Base-by-base conservation (phyloP, 75 land plant genomes). In the Pinus taeda region DNA sequence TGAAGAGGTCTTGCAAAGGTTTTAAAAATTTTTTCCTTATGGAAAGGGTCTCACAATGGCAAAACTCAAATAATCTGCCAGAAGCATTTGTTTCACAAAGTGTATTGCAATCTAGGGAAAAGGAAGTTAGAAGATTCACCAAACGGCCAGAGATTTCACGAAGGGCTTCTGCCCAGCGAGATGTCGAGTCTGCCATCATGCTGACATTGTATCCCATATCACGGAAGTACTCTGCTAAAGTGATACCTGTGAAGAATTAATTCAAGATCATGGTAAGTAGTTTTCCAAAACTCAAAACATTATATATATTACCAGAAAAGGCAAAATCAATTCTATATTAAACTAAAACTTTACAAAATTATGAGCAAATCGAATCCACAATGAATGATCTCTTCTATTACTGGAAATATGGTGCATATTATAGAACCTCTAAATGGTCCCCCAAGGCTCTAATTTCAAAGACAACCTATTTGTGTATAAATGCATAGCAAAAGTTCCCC, bases 181-280 rank as follows among this genome's bases (percentile, higher is more conserved):
- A 97, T 57, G 99, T 97, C 18, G 99, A 97, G 80, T 97, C 99
- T 75, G 99, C 99, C 99, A 97, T 97, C 99, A 97, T 97, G 74
- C 99, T 97, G 62, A 97, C 99, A 84, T 97, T 97, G 90, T 97
- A 95, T 20, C 99, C 99, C 99, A 97, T 97, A 79, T 97, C 99
- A 81, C 99, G 88, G 86, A 95, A 97, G 74, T 97, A 97, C 78
- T 97, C 99, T 62, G 99, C 99, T 57, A 97, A 85, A 37, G 99
- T 97, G 70, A 97, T 97, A 26, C 99, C 99, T 97, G 89, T 17
- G 71, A 39, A 0, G 55, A 1, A 49, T 49, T 9, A 49, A 49
- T 49, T 49, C 55, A 49, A 49, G 55, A 49, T 49, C 55, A 49
- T 9, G 12, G 55, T 49, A 49, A 49, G 55, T 11, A 49, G 9